A percentile compares a stretch with the other conserved stretches of the same genome.
Evolutionary conservation across 164 flowering plant species (phyloP).

Genomic region (Warburgia ugandensis): DNA sequence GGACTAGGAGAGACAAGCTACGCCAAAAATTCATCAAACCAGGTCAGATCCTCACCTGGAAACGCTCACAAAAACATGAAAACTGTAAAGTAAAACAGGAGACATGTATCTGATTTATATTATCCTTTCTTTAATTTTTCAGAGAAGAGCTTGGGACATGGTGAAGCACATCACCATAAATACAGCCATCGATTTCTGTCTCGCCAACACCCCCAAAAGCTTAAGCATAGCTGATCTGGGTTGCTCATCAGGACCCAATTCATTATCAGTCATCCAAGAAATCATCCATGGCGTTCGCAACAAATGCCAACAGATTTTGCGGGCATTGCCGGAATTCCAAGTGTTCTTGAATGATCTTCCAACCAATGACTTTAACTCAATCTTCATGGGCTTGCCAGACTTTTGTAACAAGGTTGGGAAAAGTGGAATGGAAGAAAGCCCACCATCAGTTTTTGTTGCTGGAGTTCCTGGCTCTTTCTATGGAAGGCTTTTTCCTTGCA

Average conservation of each 20-base stretch:
- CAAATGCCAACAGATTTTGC: constrained; percentile 11
- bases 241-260: constrained; percentile 80
- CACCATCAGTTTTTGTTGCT: constrained; percentile 36
- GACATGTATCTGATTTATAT: not conserved
- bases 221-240: constrained; percentile 77
- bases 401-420: constrained; percentile 32
- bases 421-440: constrained; percentile 9
- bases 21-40: constrained; percentile 63
- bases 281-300: constrained; percentile 36
- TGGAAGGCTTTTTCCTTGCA: constrained; percentile 55
- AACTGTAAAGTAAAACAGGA: not conserved
- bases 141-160: constrained; percentile 63
- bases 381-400: constrained; percentile 60
- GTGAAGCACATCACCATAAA: constrained; percentile 53
- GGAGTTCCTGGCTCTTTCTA: constrained; percentile 75
- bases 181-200: constrained; percentile 37
- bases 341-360: constrained; percentile 81
- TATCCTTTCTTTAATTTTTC: constrained; percentile 1
- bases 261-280: constrained; percentile 44
- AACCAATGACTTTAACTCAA: constrained; percentile 76
- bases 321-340: constrained; percentile 39
- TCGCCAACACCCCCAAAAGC: constrained; percentile 27
- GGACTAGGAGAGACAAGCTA: constrained; percentile 72
- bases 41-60: constrained; percentile 28
- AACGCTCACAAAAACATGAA: not conserved